phyloP scores from a whole-genome alignment of 371 early-diverging fungal species.

The Nematocida minor region DNA sequence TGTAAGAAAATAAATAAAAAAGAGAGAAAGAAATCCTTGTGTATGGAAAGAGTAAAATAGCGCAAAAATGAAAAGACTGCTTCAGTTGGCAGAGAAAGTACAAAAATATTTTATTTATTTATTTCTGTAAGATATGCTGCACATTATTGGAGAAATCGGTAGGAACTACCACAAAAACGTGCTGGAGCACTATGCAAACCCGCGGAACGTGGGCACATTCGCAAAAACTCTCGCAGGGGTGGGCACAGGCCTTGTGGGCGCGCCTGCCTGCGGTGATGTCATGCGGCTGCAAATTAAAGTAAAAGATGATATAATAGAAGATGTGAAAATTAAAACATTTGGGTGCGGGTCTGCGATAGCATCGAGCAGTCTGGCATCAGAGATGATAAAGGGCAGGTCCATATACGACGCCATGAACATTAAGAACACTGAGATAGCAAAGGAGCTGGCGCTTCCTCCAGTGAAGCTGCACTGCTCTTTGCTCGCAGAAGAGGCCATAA shows the following conservation, averaged over 20 bases:
- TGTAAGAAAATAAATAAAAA: conserved; percentile 16
- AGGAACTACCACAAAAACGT: conserved; percentile 67
- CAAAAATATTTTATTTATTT: not conserved
- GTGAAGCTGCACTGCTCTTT: conserved; percentile 96
- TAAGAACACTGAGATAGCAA: conserved; percentile 89
- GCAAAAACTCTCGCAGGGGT: conserved; percentile 74
- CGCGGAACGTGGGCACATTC: conserved; percentile 90
- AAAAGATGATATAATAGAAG: conserved; percentile 76
- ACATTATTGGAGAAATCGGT: conserved; percentile 22
- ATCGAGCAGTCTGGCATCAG: conserved; percentile 80
- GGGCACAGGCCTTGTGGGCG: conserved; percentile 94
- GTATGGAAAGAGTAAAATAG: not conserved
- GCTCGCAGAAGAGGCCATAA: conserved; percentile 97
- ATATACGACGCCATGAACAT: conserved; percentile 79
- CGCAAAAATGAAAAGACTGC: not conserved
- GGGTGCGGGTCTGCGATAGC: conserved; percentile 98
- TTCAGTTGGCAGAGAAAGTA: not conserved
- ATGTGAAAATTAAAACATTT: conserved; percentile 95
- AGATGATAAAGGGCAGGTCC: conserved; percentile 81
- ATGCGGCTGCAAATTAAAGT: conserved; percentile 96
- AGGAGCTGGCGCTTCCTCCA: conserved; percentile 84
- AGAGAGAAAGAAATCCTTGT: not conserved
- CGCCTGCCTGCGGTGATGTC: conserved; percentile 97
- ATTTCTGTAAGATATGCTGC: not conserved
- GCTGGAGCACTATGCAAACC: conserved; percentile 83